A percentile compares a stretch with the other conserved stretches of the same genome.
Conservation (phyloP, 73 alveolate genomes). For the Tetrahymena malaccensis region DNA sequence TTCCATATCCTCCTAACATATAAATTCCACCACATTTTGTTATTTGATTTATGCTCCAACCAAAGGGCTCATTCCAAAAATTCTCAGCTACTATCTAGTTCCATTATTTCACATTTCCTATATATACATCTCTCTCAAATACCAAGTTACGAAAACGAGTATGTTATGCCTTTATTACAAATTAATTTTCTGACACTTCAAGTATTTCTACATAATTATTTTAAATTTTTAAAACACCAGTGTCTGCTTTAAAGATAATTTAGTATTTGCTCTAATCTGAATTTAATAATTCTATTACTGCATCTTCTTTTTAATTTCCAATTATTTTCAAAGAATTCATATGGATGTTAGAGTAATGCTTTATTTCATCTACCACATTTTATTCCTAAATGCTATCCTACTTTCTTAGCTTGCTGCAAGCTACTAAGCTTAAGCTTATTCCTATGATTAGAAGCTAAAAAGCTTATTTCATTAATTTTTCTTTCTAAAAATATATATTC, state of each 20-base stretch:
- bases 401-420: background rate
- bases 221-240: background rate
- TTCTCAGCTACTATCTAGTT: background rate
- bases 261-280: background rate
- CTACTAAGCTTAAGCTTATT: background rate
- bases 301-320: background rate
- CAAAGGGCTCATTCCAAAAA: conserved; percentile 39
- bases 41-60: conserved; percentile 46
- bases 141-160: background rate
- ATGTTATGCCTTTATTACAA: background rate
- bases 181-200: background rate
- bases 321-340: background rate
- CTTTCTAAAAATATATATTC: background rate
- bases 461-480: background rate
- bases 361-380: background rate
- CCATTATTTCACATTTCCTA: background rate
- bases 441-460: background rate
- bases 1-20: conserved; percentile 79
- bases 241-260: background rate
- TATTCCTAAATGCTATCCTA: background rate
- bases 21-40: conserved; percentile 50
- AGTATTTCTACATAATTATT: background rate
- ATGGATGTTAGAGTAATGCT: background rate
- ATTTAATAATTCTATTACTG: background rate
- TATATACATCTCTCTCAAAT: background rate